Conservation (phyloP, 2,329 filamentous ascomycete genomes). For the Clarireedia homoeocarpa region DNA sequence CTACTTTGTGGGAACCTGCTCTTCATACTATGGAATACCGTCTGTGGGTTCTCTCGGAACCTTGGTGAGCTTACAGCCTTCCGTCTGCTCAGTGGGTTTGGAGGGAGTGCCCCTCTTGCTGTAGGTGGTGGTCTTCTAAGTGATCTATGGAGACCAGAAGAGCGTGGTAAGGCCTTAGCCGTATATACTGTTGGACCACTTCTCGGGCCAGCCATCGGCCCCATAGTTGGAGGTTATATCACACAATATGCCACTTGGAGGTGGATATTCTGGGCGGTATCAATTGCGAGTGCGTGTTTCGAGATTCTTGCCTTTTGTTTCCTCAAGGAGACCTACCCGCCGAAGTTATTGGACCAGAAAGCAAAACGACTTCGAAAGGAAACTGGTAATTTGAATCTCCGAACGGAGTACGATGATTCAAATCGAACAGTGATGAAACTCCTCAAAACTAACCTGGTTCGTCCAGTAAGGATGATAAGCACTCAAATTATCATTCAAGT, state of each 20-base stretch:
- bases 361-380: slow-evolving; percentile 36
- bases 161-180: slow-evolving; percentile 35
- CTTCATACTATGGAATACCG: slow-evolving; percentile 34
- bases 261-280: slow-evolving; percentile 44
- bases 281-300: slow-evolving; percentile 33
- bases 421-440: slow-evolving; percentile 25
- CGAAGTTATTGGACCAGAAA: slow-evolving; percentile 38
- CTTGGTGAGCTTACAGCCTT: slow-evolving; percentile 46
- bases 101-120: slow-evolving; percentile 47
- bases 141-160: slow-evolving; percentile 38
- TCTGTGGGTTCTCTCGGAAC: slow-evolving; percentile 40
- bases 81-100: slow-evolving; percentile 54
- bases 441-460: slow-evolving; percentile 35
- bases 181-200: slow-evolving; percentile 24
- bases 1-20: slow-evolving; percentile 30
- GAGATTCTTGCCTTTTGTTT: slow-evolving; percentile 36
- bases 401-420: slow-evolving; percentile 46
- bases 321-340: slow-evolving; percentile 40
- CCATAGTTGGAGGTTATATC: slow-evolving; percentile 35
- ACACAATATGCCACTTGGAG: slow-evolving; percentile 40
- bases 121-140: slow-evolving; percentile 45
- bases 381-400: slow-evolving; percentile 38
- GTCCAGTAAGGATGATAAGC: slow-evolving; percentile 40
- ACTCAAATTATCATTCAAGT: slow-evolving; percentile 45
- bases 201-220: slow-evolving; percentile 44